Conservation (phyloP, 352 stramenopile species). For the Phytophthora sojae region DNA sequence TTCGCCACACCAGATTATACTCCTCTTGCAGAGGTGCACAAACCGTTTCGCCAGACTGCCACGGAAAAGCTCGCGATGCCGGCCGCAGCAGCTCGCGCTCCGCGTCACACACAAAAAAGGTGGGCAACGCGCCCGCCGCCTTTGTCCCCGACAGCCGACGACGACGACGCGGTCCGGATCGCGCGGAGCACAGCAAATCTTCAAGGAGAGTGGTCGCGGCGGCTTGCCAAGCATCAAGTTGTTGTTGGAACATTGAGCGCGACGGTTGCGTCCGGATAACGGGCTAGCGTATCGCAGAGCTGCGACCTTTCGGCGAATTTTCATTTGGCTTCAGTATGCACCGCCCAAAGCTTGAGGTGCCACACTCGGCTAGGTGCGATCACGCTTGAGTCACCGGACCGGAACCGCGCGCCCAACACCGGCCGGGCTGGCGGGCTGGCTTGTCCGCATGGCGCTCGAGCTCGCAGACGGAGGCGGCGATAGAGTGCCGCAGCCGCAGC, state of each 20-base stretch:
- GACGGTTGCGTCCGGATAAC: conserved; percentile 23
- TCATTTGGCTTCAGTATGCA: conserved; percentile 18
- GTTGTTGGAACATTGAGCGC: background rate
- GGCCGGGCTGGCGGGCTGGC: background rate
- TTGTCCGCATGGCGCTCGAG: background rate
- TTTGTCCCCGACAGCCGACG: conserved; percentile 19
- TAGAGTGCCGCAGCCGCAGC: background rate
- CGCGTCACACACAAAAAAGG: background rate
- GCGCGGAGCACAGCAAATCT: conserved; percentile 19
- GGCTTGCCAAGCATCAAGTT: conserved; percentile 24
- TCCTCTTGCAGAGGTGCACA: background rate
- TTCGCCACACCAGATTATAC: background rate
- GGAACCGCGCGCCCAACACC: conserved; percentile 19
- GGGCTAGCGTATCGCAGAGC: background rate
- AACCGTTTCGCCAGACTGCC: background rate
- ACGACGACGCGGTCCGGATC: conserved; percentile 19
- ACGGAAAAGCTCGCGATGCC: background rate
- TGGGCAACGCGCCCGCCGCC: background rate
- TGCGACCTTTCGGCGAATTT: conserved; percentile 11
- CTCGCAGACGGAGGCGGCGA: background rate
- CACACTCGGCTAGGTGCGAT: conserved; percentile 3
- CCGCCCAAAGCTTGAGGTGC: conserved; percentile 7
- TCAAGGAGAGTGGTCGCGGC: conserved; percentile 22
- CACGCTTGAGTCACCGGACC: conserved; percentile 22
- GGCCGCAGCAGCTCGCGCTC: conserved; percentile 1